Conservation (phyloP, 768 basidiomycete species). For the Baorangia bicolor region DNA sequence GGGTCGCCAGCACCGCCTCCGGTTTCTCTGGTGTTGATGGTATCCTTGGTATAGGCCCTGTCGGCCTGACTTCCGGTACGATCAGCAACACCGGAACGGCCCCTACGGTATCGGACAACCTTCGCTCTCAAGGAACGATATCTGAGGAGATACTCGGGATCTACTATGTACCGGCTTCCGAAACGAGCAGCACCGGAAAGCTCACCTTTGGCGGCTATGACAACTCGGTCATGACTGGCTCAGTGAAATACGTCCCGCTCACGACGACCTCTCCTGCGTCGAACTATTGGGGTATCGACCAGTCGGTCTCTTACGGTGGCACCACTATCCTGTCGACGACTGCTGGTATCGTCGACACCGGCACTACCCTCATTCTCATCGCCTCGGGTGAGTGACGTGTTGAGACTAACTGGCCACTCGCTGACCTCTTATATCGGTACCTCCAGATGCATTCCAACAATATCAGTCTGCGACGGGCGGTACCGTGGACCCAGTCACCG, state of each 20-base stretch:
- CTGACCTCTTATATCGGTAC: constrained; percentile 12
- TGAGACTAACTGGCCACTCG: not conserved
- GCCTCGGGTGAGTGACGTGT: too few relatives aligned
- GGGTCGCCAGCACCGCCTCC: constrained; percentile 26
- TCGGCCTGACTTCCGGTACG: constrained; percentile 30
- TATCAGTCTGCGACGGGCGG: constrained; percentile 31
- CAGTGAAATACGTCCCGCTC: too few relatives aligned
- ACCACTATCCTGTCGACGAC: too few relatives aligned
- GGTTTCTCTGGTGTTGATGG: constrained; percentile 34
- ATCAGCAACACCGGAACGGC: constrained; percentile 14
- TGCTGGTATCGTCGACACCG: too few relatives aligned
- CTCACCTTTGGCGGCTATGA: too few relatives aligned
- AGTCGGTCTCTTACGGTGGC: too few relatives aligned
- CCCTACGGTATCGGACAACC: constrained; percentile 37
- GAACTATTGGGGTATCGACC: too few relatives aligned
- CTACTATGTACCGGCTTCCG: constrained; percentile 29
- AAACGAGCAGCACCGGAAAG: too few relatives aligned
- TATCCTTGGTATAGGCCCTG: constrained; percentile 38
- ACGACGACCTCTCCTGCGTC: too few relatives aligned
- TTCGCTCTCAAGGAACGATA: constrained; percentile 30
- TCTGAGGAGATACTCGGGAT: constrained; percentile 28
- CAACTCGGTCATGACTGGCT: too few relatives aligned
- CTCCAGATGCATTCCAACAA: constrained; percentile 25
- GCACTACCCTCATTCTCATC: too few relatives aligned
- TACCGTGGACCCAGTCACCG: constrained; percentile 24